Base-by-base conservation (phyloP, 192 early-diverging fungal genomes). In the Umbelopsis ramanniana region DNA sequence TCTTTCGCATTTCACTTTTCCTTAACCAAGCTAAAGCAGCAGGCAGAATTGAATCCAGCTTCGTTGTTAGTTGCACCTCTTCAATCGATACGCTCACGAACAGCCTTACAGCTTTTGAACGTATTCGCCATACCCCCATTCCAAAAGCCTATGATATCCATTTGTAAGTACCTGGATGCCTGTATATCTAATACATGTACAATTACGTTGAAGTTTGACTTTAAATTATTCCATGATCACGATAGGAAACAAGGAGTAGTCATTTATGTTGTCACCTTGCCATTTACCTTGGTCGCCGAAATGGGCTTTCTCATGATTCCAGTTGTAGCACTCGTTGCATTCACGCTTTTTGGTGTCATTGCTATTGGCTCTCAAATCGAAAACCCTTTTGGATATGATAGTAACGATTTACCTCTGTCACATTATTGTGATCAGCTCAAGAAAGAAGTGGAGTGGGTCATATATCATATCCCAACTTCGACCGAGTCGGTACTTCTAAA, bases 331-430 rank as follows among this genome's bases (percentile, higher is more conserved):
- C 69, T 95, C 3, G 84, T 89, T 33, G 74, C 86, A 7, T 93
- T 93, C 75, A 87, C 82, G 10, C 79, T 93, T 60, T 87, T 94
- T 67, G 94, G 94, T 69, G 89, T 94, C 74, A 86, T 90, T 69
- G 83, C 81, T 45, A 94, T 94, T 74, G 92, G 91, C 52, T 78
- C 82, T 11, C 89, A 94, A 82, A 93, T 96, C 66, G 93, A 96
- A 75, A 94, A 96, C 78, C 94, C 94, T 22, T 93, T 82, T 73
- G 84, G 84, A 54, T 87, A 85, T 52, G 87, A 88, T 67, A 71
- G 78, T 0, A 88, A 88, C 53, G 87, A 88, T 40, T 74, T 88
- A 47, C 82, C 84, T 35, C 55, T 88, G 66, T 81, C 86, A 43
- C 75, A 79, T 45, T 85, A 85, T 46, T 85, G 85, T 43, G 83